These are phyloP conservation scores for Tulasnella sp. DNA, from an alignment of 768 basidiomycete genomes.

Conservation along the genomic window DNA sequence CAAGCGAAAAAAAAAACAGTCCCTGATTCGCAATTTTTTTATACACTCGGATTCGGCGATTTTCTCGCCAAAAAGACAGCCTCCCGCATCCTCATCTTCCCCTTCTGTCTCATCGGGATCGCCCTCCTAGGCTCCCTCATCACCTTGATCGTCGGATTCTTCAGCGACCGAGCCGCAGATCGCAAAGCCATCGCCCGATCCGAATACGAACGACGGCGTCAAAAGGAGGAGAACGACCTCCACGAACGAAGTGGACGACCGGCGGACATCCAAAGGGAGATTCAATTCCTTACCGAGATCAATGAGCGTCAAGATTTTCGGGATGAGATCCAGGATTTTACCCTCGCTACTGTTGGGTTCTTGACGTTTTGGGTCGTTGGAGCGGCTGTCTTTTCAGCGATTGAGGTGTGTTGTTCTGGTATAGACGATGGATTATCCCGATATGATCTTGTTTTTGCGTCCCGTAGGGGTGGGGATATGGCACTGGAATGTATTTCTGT, in stretches of 20 bases:
- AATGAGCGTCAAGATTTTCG: conserved; percentile 14
- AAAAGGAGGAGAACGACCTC: conserved; percentile 12
- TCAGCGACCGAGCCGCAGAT: not conserved
- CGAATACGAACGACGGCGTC: conserved; percentile 9
- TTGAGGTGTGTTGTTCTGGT: conserved; percentile 13
- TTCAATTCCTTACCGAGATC: conserved; percentile 19
- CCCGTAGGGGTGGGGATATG: conserved; percentile 13
- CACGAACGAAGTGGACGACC: conserved; percentile 1
- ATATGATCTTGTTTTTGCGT: not conserved
- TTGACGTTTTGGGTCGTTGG: conserved; percentile 24
- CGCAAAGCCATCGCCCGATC: conserved; percentile 14
- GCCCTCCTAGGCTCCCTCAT: conserved; percentile 14
- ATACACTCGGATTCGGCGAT: conserved; percentile 18
- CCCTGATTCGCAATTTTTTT: too few species aligned
- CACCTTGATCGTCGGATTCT: conserved; percentile 12
- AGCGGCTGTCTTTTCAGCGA: conserved; percentile 15
- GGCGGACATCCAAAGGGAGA: conserved; percentile 19
- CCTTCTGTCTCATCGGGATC: conserved; percentile 11
- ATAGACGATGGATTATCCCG: not conserved
- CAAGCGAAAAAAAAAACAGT: too few species aligned
- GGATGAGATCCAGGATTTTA: conserved; percentile 17
- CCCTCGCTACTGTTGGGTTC: conserved; percentile 18
- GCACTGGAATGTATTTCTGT: conserved; percentile 13
- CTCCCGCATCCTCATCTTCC: conserved; percentile 16
- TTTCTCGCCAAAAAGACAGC: conserved; percentile 17